Conservation (phyloP, 2,329 filamentous ascomycete genomes). For the Trichoderma sp. region DNA sequence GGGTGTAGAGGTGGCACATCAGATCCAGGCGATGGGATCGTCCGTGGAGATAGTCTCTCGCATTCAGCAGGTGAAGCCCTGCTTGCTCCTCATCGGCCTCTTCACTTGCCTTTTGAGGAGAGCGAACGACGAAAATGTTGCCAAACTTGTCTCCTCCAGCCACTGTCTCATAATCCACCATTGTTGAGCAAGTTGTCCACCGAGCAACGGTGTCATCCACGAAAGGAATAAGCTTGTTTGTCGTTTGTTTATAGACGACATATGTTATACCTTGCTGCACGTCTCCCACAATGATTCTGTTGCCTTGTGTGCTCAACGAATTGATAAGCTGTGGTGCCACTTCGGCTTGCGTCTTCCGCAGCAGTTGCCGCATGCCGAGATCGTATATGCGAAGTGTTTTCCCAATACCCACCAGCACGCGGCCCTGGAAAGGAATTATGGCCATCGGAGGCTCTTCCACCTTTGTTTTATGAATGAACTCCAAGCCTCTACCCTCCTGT, state of each 20-base stretch:
- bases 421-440: constrained; percentile 91
- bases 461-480: constrained; percentile 96
- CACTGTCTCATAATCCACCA: constrained; percentile 97
- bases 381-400: constrained; percentile 86
- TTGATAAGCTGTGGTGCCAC: constrained; percentile 83
- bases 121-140: constrained; percentile 91
- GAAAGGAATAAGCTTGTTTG: constrained; percentile 91
- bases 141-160: constrained; percentile 98
- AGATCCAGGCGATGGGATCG: constrained; percentile 82
- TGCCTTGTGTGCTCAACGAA: constrained; percentile 86
- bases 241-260: constrained; percentile 89
- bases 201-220: constrained; percentile 86
- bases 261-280: constrained; percentile 90
- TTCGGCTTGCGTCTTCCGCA: constrained; percentile 86
- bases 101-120: constrained; percentile 81
- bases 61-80: constrained; percentile 87
- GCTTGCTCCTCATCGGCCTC: constrained; percentile 92
- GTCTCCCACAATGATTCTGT: constrained; percentile 88
- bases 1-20: constrained; percentile 85
- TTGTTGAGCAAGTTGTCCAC: constrained; percentile 87
- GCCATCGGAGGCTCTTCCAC: constrained; percentile 87
- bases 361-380: constrained; percentile 86
- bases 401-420: constrained; percentile 83
- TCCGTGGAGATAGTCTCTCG: constrained; percentile 86
- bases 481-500: constrained; percentile 82